Evolutionary conservation across 176 grass and related monocot genomes (phyloP).

Genomic region (Tillandsia leiboldiana): DNA sequence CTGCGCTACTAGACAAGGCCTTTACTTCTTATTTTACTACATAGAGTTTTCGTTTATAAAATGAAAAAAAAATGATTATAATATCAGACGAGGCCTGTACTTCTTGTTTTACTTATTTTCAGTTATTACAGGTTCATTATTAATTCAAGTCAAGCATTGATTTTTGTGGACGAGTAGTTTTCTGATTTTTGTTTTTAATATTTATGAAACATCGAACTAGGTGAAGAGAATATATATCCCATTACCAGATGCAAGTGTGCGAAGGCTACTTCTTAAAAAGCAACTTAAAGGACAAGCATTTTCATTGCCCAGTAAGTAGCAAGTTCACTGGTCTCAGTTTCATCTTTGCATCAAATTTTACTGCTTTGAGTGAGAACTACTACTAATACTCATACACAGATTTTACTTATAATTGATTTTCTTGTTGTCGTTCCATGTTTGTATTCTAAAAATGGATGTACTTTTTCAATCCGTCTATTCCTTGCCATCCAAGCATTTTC

Average conservation of each 20-base stretch:
- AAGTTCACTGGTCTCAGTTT: background rate
- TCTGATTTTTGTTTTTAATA: background rate
- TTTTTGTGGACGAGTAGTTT: background rate
- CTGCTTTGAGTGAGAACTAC: background rate
- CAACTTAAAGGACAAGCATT: conserved; percentile 86
- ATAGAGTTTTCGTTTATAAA: no score
- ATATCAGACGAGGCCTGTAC: no score
- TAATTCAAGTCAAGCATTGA: background rate
- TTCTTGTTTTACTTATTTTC: no score
- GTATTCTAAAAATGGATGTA: no score
- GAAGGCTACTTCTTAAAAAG: conserved; percentile 77
- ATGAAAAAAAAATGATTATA: no score
- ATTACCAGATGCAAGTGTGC: conserved; percentile 62
- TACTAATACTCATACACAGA: background rate
- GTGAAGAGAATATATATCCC: conserved; percentile 98
- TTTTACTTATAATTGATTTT: no score
- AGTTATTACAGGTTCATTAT: no score
- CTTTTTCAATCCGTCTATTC: no score
- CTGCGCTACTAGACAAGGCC: no score
- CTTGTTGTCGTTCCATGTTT: no score
- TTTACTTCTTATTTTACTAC: no score
- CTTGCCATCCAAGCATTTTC: no score
- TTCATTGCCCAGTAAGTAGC: conserved; percentile 69
- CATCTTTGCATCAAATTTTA: background rate
- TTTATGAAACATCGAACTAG: conserved; percentile 30